Percentiles rank a stretch among this genome's conserved stretches.
Evolutionary conservation across 768 basidiomycete genomes (phyloP).

Genomic region (Psilocybe subaeruginosa): DNA sequence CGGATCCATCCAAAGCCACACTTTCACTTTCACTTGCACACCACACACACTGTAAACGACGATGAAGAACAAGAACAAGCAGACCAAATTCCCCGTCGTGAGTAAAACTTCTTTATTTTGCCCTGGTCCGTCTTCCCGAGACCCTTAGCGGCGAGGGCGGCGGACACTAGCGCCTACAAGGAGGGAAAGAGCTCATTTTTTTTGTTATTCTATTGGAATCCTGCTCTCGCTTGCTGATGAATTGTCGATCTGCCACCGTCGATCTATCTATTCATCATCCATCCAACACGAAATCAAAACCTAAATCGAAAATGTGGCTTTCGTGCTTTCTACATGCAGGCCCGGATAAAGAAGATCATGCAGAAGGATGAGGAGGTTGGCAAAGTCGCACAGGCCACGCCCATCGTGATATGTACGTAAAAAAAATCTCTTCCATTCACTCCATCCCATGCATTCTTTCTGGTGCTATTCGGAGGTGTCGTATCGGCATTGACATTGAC

Average conservation of each 20-base stretch:
- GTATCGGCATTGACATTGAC: not conserved
- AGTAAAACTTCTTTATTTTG: conserved; percentile 29
- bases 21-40: not conserved
- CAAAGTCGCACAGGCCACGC: conserved; percentile 96
- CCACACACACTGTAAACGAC: not conserved
- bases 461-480: not conserved
- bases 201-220: not conserved
- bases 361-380: conserved; percentile 99
- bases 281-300: not conserved
- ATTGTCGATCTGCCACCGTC: not conserved
- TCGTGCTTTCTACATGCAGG: conserved; percentile 45
- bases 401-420: conserved; percentile 91
- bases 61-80: conserved; percentile 92
- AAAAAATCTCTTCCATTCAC: not conserved
- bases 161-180: not conserved
- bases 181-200: not conserved
- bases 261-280: no score
- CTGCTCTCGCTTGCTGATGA: not conserved
- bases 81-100: conserved; percentile 91
- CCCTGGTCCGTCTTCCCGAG: not conserved
- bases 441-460: not conserved
- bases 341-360: conserved; percentile 99
- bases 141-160: not conserved
- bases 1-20: not conserved
- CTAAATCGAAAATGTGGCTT: no score